A percentile compares a stretch with the other conserved stretches of the same genome.
Evolutionary conservation across 139 green algal genomes (phyloP).

Genomic region (Chlorella sp.): DNA sequence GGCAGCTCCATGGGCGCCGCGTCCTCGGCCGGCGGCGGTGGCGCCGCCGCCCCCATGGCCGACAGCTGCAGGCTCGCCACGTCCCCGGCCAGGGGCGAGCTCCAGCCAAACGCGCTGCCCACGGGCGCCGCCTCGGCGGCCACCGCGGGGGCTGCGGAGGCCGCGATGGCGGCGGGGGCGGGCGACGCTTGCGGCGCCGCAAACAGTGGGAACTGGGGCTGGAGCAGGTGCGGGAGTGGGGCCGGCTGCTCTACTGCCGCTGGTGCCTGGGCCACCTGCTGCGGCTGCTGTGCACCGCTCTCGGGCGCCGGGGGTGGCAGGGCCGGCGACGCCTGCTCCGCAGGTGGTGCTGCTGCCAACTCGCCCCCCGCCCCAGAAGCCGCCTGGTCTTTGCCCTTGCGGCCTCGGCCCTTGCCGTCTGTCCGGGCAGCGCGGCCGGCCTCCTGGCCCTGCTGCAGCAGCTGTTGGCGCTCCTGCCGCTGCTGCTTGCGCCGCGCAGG

Average conservation of each 20-base stretch:
- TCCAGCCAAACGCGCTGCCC: constrained; percentile 27
- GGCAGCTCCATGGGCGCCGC: constrained; percentile 1
- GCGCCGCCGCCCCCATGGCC: neutral
- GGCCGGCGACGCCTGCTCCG: neutral
- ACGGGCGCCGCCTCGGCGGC: neutral
- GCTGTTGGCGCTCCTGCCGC: neutral
- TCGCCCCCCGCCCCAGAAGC: neutral
- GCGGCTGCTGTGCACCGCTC: neutral
- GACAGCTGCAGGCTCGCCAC: constrained; percentile 34
- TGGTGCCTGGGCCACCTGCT: neutral
- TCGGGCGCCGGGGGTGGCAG: too few relatives aligned
- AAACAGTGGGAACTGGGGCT: neutral
- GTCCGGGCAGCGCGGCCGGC: neutral
- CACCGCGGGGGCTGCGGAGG: neutral
- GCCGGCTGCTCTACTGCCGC: neutral
- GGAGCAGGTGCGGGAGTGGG: neutral
- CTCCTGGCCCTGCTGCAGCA: neutral
- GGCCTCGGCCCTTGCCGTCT: neutral
- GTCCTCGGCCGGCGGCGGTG: neutral
- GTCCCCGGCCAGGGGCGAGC: constrained; percentile 27
- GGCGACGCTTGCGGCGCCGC: neutral
- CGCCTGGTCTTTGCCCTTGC: too few relatives aligned
- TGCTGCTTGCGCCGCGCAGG: neutral
- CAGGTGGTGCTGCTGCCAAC: neutral
- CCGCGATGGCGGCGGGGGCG: too few relatives aligned